These are phyloP conservation scores for Coccinonectria pachysandricola DNA, from an alignment of 2,329 filamentous ascomycete species.

Conservation along the genomic window DNA sequence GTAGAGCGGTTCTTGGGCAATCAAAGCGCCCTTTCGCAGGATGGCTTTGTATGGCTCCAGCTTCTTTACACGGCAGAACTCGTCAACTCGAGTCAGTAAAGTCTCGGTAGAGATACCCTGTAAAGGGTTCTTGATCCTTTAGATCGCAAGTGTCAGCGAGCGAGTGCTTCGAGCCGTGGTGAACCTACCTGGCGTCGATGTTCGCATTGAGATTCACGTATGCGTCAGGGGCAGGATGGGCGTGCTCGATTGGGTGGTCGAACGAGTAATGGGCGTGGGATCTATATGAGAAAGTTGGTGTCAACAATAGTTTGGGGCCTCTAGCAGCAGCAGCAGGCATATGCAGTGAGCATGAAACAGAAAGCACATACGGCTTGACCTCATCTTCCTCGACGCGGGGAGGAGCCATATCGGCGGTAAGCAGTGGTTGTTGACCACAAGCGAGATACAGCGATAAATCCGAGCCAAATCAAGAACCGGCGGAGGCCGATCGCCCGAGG, in stretches of 20 bases:
- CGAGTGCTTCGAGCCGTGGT: neutral
- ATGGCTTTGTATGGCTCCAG: slow-evolving; percentile 47
- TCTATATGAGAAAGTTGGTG: too few species aligned
- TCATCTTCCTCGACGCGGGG: too few species aligned
- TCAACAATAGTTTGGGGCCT: too few species aligned
- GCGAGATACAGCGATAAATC: slow-evolving; percentile 1
- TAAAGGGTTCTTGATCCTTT: slow-evolving; percentile 37
- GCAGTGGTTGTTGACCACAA: slow-evolving; percentile 2
- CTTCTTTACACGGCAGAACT: slow-evolving; percentile 50
- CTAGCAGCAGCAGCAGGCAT: neutral
- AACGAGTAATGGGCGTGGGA: slow-evolving; percentile 17
- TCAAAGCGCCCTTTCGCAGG: slow-evolving; percentile 59
- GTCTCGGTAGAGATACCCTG: slow-evolving; percentile 39
- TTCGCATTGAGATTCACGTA: slow-evolving; percentile 35
- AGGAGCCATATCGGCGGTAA: slow-evolving; percentile 11
- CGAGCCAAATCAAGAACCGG: too few species aligned
- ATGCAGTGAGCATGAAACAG: neutral
- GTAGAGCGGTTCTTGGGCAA: slow-evolving; percentile 57
- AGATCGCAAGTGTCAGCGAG: neutral
- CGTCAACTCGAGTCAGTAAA: slow-evolving; percentile 45
- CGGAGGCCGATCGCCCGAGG: too few species aligned
- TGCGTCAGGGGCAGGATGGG: slow-evolving; percentile 21
- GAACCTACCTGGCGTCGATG: slow-evolving; percentile 33
- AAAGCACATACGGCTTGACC: slow-evolving; percentile 16
- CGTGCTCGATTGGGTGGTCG: slow-evolving; percentile 27